These are phyloP conservation scores for Cytospora piceae DNA, from an alignment of 2,329 filamentous ascomycete genomes.

Conservation along the genomic window DNA sequence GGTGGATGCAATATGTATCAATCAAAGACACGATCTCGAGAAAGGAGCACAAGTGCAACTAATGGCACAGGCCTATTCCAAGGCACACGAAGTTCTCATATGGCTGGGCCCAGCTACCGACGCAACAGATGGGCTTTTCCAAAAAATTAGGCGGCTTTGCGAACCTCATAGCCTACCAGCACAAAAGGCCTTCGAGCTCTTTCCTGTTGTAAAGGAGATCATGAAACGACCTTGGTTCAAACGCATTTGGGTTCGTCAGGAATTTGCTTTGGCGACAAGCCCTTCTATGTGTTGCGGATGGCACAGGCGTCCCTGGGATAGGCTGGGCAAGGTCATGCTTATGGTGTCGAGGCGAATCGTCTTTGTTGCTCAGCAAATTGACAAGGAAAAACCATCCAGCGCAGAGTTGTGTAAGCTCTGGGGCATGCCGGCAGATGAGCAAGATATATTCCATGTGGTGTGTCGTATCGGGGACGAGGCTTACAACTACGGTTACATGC, in stretches of 20 bases:
- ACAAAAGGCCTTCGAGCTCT: not conserved
- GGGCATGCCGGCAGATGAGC: no score
- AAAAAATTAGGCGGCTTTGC: no score
- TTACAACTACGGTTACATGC: no score
- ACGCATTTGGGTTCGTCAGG: conserved; percentile 34
- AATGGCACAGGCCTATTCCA: conserved; percentile 30
- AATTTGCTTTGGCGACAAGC: conserved; percentile 28
- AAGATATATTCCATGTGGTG: no score
- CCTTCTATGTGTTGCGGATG: not conserved
- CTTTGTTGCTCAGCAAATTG: no score
- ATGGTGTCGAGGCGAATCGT: no score
- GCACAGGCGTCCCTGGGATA: not conserved
- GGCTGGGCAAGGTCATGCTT: no score
- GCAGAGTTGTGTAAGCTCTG: no score
- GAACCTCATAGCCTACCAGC: no score
- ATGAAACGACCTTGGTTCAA: conserved; percentile 9
- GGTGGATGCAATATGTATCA: conserved; percentile 35
- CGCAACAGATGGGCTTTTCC: conserved; percentile 7
- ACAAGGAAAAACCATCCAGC: no score
- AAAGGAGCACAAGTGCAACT: conserved; percentile 31
- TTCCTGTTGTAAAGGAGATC: not conserved
- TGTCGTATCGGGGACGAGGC: no score
- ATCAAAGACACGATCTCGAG: conserved; percentile 32
- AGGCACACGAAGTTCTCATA: conserved; percentile 29
- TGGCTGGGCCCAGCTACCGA: conserved; percentile 30